Percentiles rank a stretch among this genome's conserved stretches.
These are phyloP conservation scores for Salix purpurea DNA, from an alignment of 345 rosid genomes.

Conservation along the genomic window DNA sequence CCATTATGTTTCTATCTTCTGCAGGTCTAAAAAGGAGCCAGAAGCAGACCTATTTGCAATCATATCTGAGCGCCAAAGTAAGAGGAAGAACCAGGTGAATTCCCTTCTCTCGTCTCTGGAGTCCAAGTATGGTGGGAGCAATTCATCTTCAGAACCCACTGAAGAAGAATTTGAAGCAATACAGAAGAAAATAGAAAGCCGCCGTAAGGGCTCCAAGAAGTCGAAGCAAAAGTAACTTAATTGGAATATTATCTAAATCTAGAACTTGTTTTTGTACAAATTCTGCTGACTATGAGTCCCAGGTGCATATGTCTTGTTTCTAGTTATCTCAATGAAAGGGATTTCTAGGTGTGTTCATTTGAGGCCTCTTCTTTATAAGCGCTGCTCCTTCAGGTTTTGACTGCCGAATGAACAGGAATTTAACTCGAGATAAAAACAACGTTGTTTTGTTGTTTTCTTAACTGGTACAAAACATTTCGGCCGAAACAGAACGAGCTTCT, in stretches of 20 bases:
- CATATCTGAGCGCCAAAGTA: constrained; percentile 57
- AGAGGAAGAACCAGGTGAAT: constrained; percentile 65
- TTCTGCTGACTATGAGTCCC: background rate
- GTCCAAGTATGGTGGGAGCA: constrained; percentile 59
- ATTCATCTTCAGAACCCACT: constrained; percentile 51
- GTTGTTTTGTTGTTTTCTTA: too few relatives aligned
- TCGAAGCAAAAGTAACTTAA: constrained; percentile 35
- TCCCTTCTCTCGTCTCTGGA: constrained; percentile 80
- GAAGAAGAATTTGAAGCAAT: constrained; percentile 96
- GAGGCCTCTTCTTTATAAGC: background rate
- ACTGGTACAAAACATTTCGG: too few relatives aligned
- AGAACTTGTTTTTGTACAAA: constrained; percentile 15
- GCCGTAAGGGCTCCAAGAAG: constrained; percentile 42
- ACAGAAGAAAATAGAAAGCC: constrained; percentile 53
- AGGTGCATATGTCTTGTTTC: constrained; percentile 2
- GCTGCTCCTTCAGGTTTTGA: background rate
- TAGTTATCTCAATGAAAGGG: background rate
- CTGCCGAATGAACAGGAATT: too few relatives aligned
- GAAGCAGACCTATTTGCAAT: constrained; percentile 55
- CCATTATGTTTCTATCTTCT: background rate
- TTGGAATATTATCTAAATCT: background rate
- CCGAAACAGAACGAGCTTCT: too few relatives aligned
- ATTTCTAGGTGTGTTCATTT: background rate
- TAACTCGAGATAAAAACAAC: too few relatives aligned
- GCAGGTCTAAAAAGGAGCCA: constrained; percentile 46